phyloP scores from a whole-genome alignment of 2,329 filamentous ascomycete genomes.

The Didymosphaeria variabile region DNA sequence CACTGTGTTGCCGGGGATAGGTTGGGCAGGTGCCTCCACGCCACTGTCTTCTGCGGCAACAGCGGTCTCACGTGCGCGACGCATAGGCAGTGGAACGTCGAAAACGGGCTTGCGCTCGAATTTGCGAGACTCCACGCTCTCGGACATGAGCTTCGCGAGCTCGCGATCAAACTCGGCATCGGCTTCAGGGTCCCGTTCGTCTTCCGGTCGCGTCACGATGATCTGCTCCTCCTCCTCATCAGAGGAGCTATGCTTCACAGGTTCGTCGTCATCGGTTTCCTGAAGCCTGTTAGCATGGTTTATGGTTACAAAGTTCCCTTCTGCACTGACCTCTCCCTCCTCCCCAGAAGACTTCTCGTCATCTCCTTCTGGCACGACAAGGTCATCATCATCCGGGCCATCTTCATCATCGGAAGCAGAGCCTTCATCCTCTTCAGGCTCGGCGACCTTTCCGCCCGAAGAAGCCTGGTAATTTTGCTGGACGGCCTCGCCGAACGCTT shows the following conservation, averaged over 20 bases:
- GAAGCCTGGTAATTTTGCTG: constrained; percentile 86
- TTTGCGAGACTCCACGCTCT: constrained; percentile 93
- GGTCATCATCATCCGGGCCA: constrained; percentile 57
- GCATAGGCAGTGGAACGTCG: constrained; percentile 96
- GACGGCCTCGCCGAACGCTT: constrained; percentile 86
- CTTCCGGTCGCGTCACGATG: constrained; percentile 88
- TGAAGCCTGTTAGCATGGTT: constrained; percentile 28
- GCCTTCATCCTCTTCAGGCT: constrained; percentile 77
- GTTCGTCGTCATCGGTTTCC: constrained; percentile 58
- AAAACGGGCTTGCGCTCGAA: constrained; percentile 95
- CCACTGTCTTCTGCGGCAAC: constrained; percentile 52
- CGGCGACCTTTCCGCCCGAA: constrained; percentile 72
- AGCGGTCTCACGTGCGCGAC: constrained; percentile 68
- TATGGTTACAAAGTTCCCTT: neutral
- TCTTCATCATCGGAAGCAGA: constrained; percentile 78
- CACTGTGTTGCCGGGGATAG: constrained; percentile 70
- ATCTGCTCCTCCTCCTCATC: constrained; percentile 87
- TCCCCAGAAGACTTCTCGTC: constrained; percentile 61
- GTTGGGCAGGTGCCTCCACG: constrained; percentile 50
- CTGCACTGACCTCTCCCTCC: constrained; percentile 60
- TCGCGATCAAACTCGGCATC: constrained; percentile 98
- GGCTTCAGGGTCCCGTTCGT: constrained; percentile 88
- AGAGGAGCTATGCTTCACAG: constrained; percentile 62
- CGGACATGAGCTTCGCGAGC: constrained; percentile 97
- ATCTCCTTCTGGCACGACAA: constrained; percentile 60